A percentile compares a stretch with the other conserved stretches of the same genome.
Conservation (phyloP, 2,329 filamentous ascomycete genomes). For the Amylocarpus encephaloides region DNA sequence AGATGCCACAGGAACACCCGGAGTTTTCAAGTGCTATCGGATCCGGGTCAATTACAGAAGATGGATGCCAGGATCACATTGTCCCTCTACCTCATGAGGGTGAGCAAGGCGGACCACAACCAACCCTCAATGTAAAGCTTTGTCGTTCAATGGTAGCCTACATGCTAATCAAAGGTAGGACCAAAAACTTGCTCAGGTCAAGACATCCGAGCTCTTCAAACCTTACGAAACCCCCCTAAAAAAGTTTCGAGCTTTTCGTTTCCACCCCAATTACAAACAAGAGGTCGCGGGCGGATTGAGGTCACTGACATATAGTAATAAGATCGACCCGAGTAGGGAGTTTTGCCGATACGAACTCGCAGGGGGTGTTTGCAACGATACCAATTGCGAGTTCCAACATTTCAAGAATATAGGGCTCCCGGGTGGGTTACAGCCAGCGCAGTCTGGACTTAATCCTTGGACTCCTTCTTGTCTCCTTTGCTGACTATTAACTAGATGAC, state of each 20-base stretch:
- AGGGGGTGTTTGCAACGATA: conserved; percentile 66
- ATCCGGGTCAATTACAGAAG: too few relatives aligned
- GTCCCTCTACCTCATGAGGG: too few relatives aligned
- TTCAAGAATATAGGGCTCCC: conserved; percentile 65
- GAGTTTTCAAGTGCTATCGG: too few relatives aligned
- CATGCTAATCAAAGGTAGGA: conserved; percentile 9
- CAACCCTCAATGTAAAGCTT: background rate
- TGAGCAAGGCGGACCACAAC: too few relatives aligned
- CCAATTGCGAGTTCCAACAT: conserved; percentile 72
- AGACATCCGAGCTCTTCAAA: conserved; percentile 29
- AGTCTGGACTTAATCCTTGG: conserved; percentile 19
- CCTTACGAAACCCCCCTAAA: conserved; percentile 81
- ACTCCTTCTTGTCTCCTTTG: conserved; percentile 30
- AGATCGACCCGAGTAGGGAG: conserved; percentile 68
- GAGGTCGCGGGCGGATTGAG: conserved; percentile 70
- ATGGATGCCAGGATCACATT: too few relatives aligned
- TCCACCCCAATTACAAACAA: conserved; percentile 69
- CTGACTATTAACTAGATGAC: conserved; percentile 52
- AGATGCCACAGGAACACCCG: background rate
- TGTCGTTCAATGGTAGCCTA: too few relatives aligned
- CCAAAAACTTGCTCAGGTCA: conserved; percentile 2
- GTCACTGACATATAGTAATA: conserved; percentile 90
- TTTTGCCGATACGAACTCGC: conserved; percentile 72
- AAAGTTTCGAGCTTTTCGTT: conserved; percentile 82
- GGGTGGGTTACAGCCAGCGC: conserved; percentile 46